Evolutionary conservation across 768 basidiomycete species (phyloP).

Genomic region (Amanita rimosa): DNA sequence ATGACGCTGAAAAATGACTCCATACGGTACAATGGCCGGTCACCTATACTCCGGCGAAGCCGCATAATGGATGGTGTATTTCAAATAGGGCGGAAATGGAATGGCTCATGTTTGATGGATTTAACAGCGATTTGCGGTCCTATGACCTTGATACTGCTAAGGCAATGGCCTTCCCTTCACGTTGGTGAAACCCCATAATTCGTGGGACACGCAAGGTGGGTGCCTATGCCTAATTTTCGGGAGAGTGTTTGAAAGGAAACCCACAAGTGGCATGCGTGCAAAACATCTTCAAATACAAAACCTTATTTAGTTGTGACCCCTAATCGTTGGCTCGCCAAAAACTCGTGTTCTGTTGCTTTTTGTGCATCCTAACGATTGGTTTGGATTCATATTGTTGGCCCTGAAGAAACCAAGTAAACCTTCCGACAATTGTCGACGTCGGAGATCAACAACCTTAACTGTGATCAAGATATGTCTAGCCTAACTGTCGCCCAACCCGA

Average conservation of each 20-base stretch:
- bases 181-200: not conserved
- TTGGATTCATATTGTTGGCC: not conserved
- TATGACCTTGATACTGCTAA: not conserved
- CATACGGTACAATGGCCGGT: not conserved
- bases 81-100: not conserved
- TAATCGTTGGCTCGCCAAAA: not conserved
- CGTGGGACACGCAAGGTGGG: too few species aligned
- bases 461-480: conserved; percentile 1
- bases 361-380: not conserved
- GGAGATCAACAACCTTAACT: conserved; percentile 4
- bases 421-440: not conserved
- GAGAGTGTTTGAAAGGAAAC: not conserved
- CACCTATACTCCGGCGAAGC: not conserved
- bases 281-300: not conserved
- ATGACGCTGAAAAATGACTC: not conserved
- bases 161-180: not conserved
- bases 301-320: not conserved
- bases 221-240: too few species aligned
- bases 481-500: conserved; percentile 8
- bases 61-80: not conserved
- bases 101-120: not conserved
- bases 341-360: not conserved
- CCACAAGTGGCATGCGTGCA: not conserved
- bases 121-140: not conserved
- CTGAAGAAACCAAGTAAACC: not conserved